Evolutionary conservation across 2,329 filamentous ascomycete genomes (phyloP), one percentile per base, ranked within the genome.

Genomic region (Drechmeria coniospora): DNA sequence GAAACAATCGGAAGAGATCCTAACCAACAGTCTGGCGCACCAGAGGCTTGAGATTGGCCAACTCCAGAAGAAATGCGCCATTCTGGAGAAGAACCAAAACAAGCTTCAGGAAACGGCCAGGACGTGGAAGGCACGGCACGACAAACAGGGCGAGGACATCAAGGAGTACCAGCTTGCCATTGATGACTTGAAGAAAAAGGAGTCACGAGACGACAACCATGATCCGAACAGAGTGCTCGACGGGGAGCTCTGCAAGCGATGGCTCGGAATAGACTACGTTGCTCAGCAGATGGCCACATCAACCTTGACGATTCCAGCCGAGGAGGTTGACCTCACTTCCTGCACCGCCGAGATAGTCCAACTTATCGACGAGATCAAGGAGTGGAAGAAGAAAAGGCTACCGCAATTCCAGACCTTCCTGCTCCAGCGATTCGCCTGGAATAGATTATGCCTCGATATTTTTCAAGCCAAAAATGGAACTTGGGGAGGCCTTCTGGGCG

Each of bases 181-280:
- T n/a, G n/a, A n/a, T n/a, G n/a, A n/a, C n/a, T n/a, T n/a, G n/a
- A n/a, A n/a, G n/a, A n/a, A n/a, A n/a, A n/a, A n/a, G n/a, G n/a
- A n/a, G n/a, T n/a, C n/a, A n/a, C n/a, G n/a, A n/a, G n/a, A n/a
- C n/a, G n/a, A n/a, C n/a, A n/a, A n/a, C n/a, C n/a, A n/a, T n/a
- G n/a, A n/a, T n/a, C n/a, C n/a, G n/a, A n/a, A 30, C 28, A 30
- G 26, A 20, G 28, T 30, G 13, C 17, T 15, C 11, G 28, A 30
- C 15, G 23, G 20, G 10, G 6, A 2, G 8, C 17, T 30, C 5
- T 5, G 1, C 3, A 4, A 14, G 1, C 18, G 12, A 26, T 30
- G 28, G 28, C 7, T 8, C 5, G 2, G 9, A 3, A 21, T 30
- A 3, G 13, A 24, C 8, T 26, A 18, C 23, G n/a, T 3, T 8